Evolutionary conservation across 75 land plant species (phyloP).

Genomic region (Ceratopteris richardii): DNA sequence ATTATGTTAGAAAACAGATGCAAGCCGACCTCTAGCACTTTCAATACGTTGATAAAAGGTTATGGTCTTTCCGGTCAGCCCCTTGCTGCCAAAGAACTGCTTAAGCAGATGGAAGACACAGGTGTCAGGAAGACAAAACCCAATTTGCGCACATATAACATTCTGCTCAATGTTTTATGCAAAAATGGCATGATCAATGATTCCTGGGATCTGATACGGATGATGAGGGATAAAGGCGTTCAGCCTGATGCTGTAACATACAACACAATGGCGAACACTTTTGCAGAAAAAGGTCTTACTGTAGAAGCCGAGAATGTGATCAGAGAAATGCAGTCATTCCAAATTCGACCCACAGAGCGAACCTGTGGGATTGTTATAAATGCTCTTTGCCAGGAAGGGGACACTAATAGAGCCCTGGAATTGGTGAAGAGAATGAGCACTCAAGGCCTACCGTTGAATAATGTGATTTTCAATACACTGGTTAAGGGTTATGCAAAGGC

Average conservation of each 20-base stretch:
- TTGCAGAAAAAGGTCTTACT: conserved; percentile 57
- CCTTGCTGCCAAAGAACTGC: conserved; percentile 44
- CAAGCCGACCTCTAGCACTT: conserved; percentile 52
- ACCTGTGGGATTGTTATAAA: conserved; percentile 78
- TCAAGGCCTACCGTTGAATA: conserved; percentile 58
- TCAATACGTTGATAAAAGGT: conserved; percentile 77
- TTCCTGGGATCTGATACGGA: conserved; percentile 55
- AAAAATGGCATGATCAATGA: conserved; percentile 36
- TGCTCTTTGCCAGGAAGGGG: conserved; percentile 68
- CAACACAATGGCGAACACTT: conserved; percentile 80
- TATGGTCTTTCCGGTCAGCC: conserved; percentile 65
- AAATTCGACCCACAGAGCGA: conserved; percentile 54
- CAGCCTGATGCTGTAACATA: conserved; percentile 74
- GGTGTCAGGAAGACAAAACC: conserved; percentile 33
- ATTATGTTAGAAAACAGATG: conserved; percentile 67
- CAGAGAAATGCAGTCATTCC: conserved; percentile 52
- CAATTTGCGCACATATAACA: conserved; percentile 64
- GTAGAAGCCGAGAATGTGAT: conserved; percentile 52
- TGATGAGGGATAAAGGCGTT: conserved; percentile 53
- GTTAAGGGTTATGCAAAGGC: conserved; percentile 70
- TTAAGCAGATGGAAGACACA: conserved; percentile 45
- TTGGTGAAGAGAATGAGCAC: conserved; percentile 54
- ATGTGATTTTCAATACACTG: conserved; percentile 64
- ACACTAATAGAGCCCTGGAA: conserved; percentile 43
- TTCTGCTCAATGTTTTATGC: conserved; percentile 73